Evolutionary conservation across 2,329 filamentous ascomycete species (phyloP), one percentile per base, ranked within the genome.

Genomic region (Monascus ruber): DNA sequence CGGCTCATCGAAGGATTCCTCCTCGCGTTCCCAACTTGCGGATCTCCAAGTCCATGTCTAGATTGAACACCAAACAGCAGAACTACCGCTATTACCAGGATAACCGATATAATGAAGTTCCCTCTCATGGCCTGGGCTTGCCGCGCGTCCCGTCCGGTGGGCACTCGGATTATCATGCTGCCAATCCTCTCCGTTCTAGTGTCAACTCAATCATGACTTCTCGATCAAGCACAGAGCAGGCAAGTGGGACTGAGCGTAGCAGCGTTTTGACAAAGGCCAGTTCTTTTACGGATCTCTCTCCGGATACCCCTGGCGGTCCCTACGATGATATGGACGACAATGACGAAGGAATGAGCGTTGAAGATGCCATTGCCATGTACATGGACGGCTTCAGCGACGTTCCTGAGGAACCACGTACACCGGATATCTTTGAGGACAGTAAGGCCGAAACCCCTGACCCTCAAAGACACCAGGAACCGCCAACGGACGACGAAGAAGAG

Each of bases 251-350:
- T 1, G 85, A 89, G 55, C 74, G 85, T 44, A 93, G 85, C 59
- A 94, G 87, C 54, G 72, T 91, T 36, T 60, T 81, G 47, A 91
- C 86, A 3, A 86, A 84, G 50, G 77, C 78, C 43, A 93, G 83
- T 66, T 87, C 83, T 1, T 71, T 80, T 38, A 82, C 71, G 65
- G 64, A 91, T 69, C 45, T 64, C 29, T 65, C 62, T 8, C 63
- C 62, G 4, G 60, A 72, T 71, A 60, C 86, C 39, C 81, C 85
- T 62, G 78, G 74, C 54, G 79, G 80, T 67, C 83, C 81, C 51
- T 67, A 64, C 40, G 72, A 73, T 4, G 55, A 29, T 10, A 6
- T 6, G 2, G 28, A 62, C 46, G 67, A 71, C 33, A 10, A 62
- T 46, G 67, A 71, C 33, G 65, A 59, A 10, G 66, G 68, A 9